Evolutionary conservation across 148 eudicot genomes (phyloP), one percentile per base, ranked within the genome.

Genomic region (Rhododendron kiyosumense): DNA sequence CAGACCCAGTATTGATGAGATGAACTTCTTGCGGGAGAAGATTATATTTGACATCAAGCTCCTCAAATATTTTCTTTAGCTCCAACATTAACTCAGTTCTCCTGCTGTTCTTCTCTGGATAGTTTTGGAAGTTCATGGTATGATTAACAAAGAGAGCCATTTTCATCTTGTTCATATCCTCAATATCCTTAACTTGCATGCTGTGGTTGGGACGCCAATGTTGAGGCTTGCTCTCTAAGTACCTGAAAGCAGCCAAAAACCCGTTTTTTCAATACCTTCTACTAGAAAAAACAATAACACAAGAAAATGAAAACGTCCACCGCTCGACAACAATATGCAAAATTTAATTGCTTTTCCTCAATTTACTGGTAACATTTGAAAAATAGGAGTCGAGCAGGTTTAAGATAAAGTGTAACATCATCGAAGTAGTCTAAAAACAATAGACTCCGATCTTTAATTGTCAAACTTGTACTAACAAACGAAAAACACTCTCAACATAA

Each of bases 21-120:
- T 93, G 93, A 51, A 95, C 95, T 84, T 95, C 94, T 86, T 91
- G 96, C 14, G 99, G 98, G 36, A 92, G 91, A 88, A 93, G 94
- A 78, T 86, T 91, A 88, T 94, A 95, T 80, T 83, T 86, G 43
- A 95, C 91, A 32, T 87, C 89, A 48, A 97, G 89, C 75, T 94
- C 94, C 87, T 93, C 94, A 18, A 97, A 94, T 3, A 97, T 90
- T 83, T 90, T 94, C 91, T 94, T 93, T 22, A 95, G 90, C 83
- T 96, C 96, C 61, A 92, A 79, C 48, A 96, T 89, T 32, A 95
- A 85, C 26, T 92, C 93, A 14, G 98, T 89, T 89, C 92, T 89
- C 73, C 97, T 92, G 71, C 45, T 88, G 83, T 85, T 87, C 85
- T 79, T 93, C 67, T 93, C 96, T 15, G 87, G 90, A 43, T 51